A percentile compares a stretch with the other conserved stretches of the same genome.
These are phyloP conservation scores for Calonectria montana DNA, from an alignment of 2,329 filamentous ascomycete genomes.

Conservation along the genomic window DNA sequence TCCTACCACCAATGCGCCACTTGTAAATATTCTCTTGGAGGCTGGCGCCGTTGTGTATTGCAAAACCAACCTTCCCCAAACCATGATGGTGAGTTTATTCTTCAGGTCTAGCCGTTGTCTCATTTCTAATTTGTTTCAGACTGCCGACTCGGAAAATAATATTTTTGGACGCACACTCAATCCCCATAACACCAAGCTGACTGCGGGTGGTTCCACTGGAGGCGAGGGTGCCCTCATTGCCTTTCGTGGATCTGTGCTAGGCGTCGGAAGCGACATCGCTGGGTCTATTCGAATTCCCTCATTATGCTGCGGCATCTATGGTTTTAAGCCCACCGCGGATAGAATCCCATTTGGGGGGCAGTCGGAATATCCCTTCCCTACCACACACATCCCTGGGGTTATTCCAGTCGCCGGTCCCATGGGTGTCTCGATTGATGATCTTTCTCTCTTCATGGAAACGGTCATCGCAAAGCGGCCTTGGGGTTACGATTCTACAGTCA, in stretches of 20 bases:
- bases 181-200: constrained; percentile 48
- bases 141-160: constrained; percentile 53
- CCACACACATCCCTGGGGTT: constrained; percentile 41
- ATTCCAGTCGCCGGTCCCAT: constrained; percentile 55
- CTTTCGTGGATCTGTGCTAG: constrained; percentile 38
- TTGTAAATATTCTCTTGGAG: constrained; percentile 40
- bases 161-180: constrained; percentile 43
- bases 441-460: constrained; percentile 47
- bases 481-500: constrained; percentile 54
- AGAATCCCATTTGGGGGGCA: constrained; percentile 59
- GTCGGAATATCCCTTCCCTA: constrained; percentile 33
- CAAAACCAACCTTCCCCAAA: constrained; percentile 66
- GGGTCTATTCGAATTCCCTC: constrained; percentile 65
- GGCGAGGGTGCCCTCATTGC: constrained; percentile 39
- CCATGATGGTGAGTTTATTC: constrained; percentile 64
- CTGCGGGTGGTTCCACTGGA: constrained; percentile 41
- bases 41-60: constrained; percentile 44
- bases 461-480: constrained; percentile 55
- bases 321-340: constrained; percentile 66
- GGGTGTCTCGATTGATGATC: constrained; percentile 50
- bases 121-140: constrained; percentile 26
- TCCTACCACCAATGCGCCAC: constrained; percentile 33
- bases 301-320: constrained; percentile 66
- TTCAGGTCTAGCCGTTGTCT: rapidly evolving
- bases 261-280: constrained; percentile 42